phyloP scores from a whole-genome alignment of 805 yeast species.

The Starmerella apis region DNA sequence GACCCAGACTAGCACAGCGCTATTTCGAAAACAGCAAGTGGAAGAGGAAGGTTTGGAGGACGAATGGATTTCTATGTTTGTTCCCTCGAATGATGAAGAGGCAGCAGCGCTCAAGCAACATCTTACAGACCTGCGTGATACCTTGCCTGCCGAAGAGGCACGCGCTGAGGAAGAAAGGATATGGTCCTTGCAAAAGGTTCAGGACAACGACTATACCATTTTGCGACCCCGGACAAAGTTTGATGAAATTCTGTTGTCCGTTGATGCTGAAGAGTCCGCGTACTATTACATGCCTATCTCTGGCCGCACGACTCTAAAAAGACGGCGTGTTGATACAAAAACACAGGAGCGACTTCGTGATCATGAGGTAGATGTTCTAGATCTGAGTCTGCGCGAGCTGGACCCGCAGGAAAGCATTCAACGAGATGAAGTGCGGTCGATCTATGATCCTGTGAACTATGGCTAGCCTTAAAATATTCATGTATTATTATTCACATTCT shows the following conservation, averaged over 20 bases:
- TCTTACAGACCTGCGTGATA: conserved; percentile 39
- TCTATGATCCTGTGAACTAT: conserved; percentile 70
- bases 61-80: conserved; percentile 67
- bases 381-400: conserved; percentile 58
- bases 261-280: conserved; percentile 41
- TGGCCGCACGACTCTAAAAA: conserved; percentile 70
- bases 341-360: conserved; percentile 43
- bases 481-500: background rate
- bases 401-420: conserved; percentile 55
- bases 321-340: conserved; percentile 61
- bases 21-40: conserved; percentile 47
- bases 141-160: conserved; percentile 25
- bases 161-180: conserved; percentile 26
- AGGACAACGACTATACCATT: conserved; percentile 62
- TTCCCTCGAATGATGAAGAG: conserved; percentile 38
- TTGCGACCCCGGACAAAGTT: conserved; percentile 31
- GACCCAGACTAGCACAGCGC: conserved; percentile 35
- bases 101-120: conserved; percentile 35
- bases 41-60: background rate
- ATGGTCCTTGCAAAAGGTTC: conserved; percentile 50
- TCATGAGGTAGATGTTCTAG: conserved; percentile 50
- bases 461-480: conserved; percentile 11
- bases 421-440: conserved; percentile 59
- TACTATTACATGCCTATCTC: conserved; percentile 71
- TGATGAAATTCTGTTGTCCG: conserved; percentile 60